A percentile compares a stretch with the other conserved stretches of the same genome.
phyloP scores from a whole-genome alignment of 768 basidiomycete genomes.

The Tylopilus rubrobrunneus region DNA sequence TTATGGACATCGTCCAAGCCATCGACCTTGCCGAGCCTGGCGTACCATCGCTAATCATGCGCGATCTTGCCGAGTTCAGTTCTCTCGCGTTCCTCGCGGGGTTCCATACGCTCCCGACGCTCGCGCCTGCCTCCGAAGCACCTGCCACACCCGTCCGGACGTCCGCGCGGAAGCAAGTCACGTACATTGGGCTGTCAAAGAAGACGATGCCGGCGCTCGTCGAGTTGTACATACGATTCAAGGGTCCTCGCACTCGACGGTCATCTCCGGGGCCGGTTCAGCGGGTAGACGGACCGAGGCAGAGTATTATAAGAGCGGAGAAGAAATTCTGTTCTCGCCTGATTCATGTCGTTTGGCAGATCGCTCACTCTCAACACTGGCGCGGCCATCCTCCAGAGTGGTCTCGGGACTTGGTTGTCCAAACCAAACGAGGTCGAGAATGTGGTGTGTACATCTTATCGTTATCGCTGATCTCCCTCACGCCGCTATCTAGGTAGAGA shows the following conservation, averaged over 20 bases:
- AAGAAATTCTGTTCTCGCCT: not conserved
- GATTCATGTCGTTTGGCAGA: slow-evolving; percentile 41
- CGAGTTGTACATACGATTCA: slow-evolving; percentile 70
- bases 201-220: slow-evolving; percentile 81
- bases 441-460: slow-evolving; percentile 44
- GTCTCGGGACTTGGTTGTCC: slow-evolving; percentile 81
- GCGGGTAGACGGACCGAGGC: slow-evolving; percentile 6
- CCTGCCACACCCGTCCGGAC: too few species aligned
- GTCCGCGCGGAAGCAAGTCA: too few species aligned
- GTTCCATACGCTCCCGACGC: slow-evolving; percentile 48
- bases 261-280: slow-evolving; percentile 1
- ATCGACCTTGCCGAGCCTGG: slow-evolving; percentile 66
- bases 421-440: slow-evolving; percentile 71
- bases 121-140: slow-evolving; percentile 6
- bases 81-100: slow-evolving; percentile 86
- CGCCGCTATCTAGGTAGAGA: slow-evolving; percentile 53
- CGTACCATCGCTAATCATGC: slow-evolving; percentile 67
- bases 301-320: not conserved
- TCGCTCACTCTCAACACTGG: slow-evolving; percentile 43
- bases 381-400: slow-evolving; percentile 65
- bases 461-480: not conserved
- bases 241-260: slow-evolving; percentile 28
- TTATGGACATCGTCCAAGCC: slow-evolving; percentile 59
- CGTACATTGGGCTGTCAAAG: too few species aligned
- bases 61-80: slow-evolving; percentile 80